Base-by-base conservation (phyloP, 2,329 filamentous ascomycete species). In the Pseudopithomyces chartarum region DNA sequence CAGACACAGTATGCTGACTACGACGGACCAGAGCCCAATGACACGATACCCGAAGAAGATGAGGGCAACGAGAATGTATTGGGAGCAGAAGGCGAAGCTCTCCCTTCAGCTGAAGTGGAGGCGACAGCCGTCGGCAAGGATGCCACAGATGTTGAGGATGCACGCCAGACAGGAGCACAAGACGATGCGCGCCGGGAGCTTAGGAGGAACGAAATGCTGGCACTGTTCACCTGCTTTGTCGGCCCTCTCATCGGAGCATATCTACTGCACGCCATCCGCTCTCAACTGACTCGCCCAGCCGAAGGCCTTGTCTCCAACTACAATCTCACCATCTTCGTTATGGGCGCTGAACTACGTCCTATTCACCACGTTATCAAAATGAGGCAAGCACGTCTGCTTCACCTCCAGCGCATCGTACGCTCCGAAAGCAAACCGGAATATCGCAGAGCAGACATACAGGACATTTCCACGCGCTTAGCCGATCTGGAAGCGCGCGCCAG, bases 281-380 rank as follows among this genome's bases (percentile, higher is more conserved):
- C 84, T 8, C 91, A 94, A 66, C 85, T 98, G 17, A 93, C 90
- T 22, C 84, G 90, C 1, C 91, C 90, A 0, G 92, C 92, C 0
- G 92, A 96, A 73, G 91, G 91, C 1, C 81, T 98, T 11, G 89
- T 98, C 6, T 96, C 92, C 4, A 91, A 97, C 74, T 96, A 94
- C 78, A 97, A 97, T 74, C 82, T 98, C 53, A 92, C 89, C 12
- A 91, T 98, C 51, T 98, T 97, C 74, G 81, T 97, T 2, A 83
- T 97, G 17, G 91, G 90, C 1, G 90, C 94, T 3, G 94, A 98
- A 76, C 81, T 97, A 26, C 88, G 91, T 2, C 94, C 94, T 0
- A 79, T 92, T 47, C 86, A 90, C 1, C 93, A 97, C 70, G 78
- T 96, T 23, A 85, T 97, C 59, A 91, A 88, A 70, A 84, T 97